Conservation (phyloP, 2,329 filamentous ascomycete species). For the Metarhizium guizhouense region DNA sequence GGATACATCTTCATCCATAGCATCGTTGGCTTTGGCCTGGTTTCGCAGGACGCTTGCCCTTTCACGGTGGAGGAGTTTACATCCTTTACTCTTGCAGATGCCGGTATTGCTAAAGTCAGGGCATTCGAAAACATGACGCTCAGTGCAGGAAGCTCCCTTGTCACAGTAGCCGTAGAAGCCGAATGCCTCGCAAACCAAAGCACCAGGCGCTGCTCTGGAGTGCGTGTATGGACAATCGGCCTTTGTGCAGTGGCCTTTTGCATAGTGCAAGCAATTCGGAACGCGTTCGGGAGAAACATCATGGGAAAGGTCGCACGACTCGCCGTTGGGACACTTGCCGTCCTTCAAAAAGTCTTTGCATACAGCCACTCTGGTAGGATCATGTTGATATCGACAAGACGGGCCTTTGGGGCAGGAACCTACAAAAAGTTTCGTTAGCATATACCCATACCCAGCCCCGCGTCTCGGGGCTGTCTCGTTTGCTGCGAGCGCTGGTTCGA, state of each 20-base stretch:
- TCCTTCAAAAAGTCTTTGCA: slow-evolving; percentile 83
- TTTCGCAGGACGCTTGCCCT: slow-evolving; percentile 72
- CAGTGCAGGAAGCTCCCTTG: slow-evolving; percentile 65
- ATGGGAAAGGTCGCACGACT: slow-evolving; percentile 85
- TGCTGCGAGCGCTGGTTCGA: slow-evolving; percentile 10
- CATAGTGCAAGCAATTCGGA: slow-evolving; percentile 82
- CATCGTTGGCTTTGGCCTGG: slow-evolving; percentile 43
- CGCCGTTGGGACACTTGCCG: slow-evolving; percentile 66
- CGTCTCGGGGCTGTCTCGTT: slow-evolving; percentile 26
- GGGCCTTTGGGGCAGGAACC: slow-evolving; percentile 81
- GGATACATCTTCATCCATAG: slow-evolving; percentile 57
- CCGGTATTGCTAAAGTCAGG: slow-evolving; percentile 92
- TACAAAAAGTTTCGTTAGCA: slow-evolving; percentile 41
- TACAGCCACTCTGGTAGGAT: slow-evolving; percentile 76
- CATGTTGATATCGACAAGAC: slow-evolving; percentile 72
- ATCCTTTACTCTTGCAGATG: slow-evolving; percentile 69
- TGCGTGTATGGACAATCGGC: slow-evolving; percentile 80
- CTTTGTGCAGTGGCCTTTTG: slow-evolving; percentile 84
- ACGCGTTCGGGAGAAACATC: slow-evolving; percentile 74
- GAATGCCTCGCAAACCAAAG: slow-evolving; percentile 76
- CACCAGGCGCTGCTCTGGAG: slow-evolving; percentile 64
- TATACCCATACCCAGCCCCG: slow-evolving; percentile 22
- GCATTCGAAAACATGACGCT: slow-evolving; percentile 87
- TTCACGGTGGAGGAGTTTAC: slow-evolving; percentile 80
- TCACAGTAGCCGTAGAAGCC: slow-evolving; percentile 83